phyloP scores from a whole-genome alignment of 208 protist genomes.

The Crithidia fasciculata region DNA sequence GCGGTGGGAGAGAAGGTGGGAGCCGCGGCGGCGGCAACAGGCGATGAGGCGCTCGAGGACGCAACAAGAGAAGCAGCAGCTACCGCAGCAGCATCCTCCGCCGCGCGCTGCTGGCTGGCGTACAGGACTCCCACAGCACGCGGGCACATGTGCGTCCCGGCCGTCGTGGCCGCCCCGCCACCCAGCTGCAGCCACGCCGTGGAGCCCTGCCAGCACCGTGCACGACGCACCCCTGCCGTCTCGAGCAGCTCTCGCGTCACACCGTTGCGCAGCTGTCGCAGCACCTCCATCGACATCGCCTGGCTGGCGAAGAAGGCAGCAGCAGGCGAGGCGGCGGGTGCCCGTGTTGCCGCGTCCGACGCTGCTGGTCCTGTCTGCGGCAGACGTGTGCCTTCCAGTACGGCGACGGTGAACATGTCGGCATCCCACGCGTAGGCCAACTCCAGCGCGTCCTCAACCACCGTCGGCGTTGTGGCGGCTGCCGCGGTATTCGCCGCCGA shows the following conservation, averaged over 20 bases:
- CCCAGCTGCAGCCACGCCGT: conserved; percentile 48
- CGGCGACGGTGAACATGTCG: conserved; percentile 80
- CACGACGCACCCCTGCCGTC: conserved; percentile 25
- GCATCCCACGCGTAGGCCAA: conserved; percentile 75
- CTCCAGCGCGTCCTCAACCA: conserved; percentile 71
- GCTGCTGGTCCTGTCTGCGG: background rate
- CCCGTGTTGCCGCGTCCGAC: background rate
- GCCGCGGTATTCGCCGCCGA: background rate
- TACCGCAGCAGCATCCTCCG: background rate
- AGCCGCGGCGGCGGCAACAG: background rate
- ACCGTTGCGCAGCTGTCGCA: conserved; percentile 62
- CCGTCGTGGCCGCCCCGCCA: conserved; percentile 14
- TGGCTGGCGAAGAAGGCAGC: conserved; percentile 26
- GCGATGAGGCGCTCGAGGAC: background rate
- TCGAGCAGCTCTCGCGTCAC: conserved; percentile 58
- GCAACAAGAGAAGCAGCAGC: background rate
- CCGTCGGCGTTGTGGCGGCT: conserved; percentile 2
- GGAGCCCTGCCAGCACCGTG: conserved; percentile 46
- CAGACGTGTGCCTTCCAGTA: conserved; percentile 38
- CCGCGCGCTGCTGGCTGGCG: conserved; percentile 26
- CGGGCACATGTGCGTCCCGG: conserved; percentile 34
- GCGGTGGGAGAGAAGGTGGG: background rate
- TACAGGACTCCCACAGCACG: conserved; percentile 30
- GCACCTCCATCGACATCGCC: conserved; percentile 53
- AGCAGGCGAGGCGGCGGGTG: conserved; percentile 1